Base-by-base conservation (phyloP, 805 yeast genomes). In the Grigorovia transvaalensis region DNA sequence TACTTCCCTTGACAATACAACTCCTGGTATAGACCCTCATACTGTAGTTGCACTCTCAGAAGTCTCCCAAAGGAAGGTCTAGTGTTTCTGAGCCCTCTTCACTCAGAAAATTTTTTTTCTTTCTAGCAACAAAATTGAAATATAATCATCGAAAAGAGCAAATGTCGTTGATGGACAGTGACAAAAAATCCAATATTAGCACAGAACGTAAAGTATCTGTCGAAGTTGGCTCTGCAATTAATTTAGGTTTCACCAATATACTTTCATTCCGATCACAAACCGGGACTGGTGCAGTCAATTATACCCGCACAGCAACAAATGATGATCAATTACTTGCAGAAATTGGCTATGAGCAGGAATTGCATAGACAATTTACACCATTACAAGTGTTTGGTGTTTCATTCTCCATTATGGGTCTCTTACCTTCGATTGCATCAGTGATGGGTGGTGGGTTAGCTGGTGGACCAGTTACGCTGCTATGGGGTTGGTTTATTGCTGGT, bases 321-420 rank as follows among this genome's bases (percentile, higher is more conserved):
- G 65, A 59, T 48, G 57, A 56, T 23, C 61, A 59, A 35, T 51
- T 61, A 45, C 45, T 63, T 45, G 67, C 64, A 4, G 65, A 63
- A 55, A 77, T 84, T 51, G 90, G 90, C 9, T 84, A 84, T 64
- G 81, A 81, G 61, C 84, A 82, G 61, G 89, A 84, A 60, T 69
- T 84, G 49, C 72, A 72, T 46, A 76, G 90, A 64, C 74, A 74
- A 42, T 84, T 81, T 60, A 72, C 82, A 2, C 77, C 84, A 1
- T 53, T 80, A 45, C 85, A 81, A 63, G 81, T 82, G 20, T 84
- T 84, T 61, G 87, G 86, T 51, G 79, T 83, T 52, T 85, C 88
- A 2, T 83, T 81, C 60, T 76, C 82, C 18, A 82, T 84, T 62
- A 83, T 84, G 88, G 85, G 88, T 9, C 66, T 84, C 47, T 68